Evolutionary conservation across 2,329 filamentous ascomycete species (phyloP).

Genomic region (Aquanectria penicillioides): DNA sequence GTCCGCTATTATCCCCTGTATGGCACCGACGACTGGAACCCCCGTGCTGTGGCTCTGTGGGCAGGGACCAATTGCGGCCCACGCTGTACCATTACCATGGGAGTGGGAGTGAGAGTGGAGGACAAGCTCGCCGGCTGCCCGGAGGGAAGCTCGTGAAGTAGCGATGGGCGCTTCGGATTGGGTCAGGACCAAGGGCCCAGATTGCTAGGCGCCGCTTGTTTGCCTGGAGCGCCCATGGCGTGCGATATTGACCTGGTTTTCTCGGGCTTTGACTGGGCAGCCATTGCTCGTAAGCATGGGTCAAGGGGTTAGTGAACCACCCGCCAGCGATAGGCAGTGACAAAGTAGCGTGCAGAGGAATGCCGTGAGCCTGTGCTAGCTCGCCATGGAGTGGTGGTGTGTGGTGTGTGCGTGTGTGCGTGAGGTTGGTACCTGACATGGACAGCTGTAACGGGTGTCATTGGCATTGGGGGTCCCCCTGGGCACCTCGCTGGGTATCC

Average conservation of each 20-base stretch:
- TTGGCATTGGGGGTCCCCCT: not conserved
- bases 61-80: constrained; percentile 26
- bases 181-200: not conserved
- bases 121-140: too few relatives aligned
- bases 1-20: constrained; percentile 2
- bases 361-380: too few relatives aligned
- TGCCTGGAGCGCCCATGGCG: not conserved
- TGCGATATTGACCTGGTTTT: not conserved
- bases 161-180: constrained; percentile 2
- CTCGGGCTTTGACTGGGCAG: not conserved
- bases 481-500: not conserved
- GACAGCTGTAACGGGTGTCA: constrained; percentile 1
- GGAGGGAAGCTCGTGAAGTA: too few relatives aligned
- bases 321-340: too few relatives aligned
- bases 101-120: constrained; percentile 14
- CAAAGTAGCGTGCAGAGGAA: too few relatives aligned
- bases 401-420: too few relatives aligned
- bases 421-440: constrained; percentile 9
- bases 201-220: not conserved
- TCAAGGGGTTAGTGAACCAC: too few relatives aligned
- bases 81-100: constrained; percentile 29
- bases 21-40: not conserved
- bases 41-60: constrained; percentile 2
- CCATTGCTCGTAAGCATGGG: too few relatives aligned
- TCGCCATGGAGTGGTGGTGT: too few relatives aligned